A percentile compares a stretch with the other conserved stretches of the same genome.
Conservation (phyloP, 768 basidiomycete genomes). For the Rubroboletus satanas region DNA sequence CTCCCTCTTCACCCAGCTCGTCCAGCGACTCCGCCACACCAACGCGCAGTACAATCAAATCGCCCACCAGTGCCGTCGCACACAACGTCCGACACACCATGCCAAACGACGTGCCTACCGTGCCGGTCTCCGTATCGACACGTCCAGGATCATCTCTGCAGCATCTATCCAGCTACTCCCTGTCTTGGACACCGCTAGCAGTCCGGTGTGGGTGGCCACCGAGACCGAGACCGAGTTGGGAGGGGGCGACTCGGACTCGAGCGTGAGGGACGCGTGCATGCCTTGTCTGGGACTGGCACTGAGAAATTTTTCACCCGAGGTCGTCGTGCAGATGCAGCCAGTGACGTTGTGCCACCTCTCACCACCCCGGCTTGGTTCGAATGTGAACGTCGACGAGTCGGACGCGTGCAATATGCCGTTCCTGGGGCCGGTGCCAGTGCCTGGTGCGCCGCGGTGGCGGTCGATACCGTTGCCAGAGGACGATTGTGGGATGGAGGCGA, state of each 20-base stretch:
- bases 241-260: not conserved
- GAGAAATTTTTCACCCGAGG: not conserved
- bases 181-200: not conserved
- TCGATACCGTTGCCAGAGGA: slow-evolving; percentile 19
- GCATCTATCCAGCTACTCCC: not conserved
- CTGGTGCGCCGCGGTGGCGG: slow-evolving; percentile 24
- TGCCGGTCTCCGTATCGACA: slow-evolving; percentile 45
- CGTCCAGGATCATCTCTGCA: slow-evolving; percentile 35
- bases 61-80: slow-evolving; percentile 37
- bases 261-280: not conserved
- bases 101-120: slow-evolving; percentile 45
- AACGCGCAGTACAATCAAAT: slow-evolving; percentile 40
- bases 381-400: not conserved
- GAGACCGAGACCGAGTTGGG: not conserved
- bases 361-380: not conserved
- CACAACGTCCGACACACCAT: slow-evolving; percentile 38
- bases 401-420: not conserved
- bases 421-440: slow-evolving; percentile 10
- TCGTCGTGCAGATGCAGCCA: not conserved
- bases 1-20: slow-evolving; percentile 34
- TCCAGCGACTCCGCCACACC: slow-evolving; percentile 39
- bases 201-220: not conserved
- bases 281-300: not conserved
- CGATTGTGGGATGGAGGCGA: not conserved
- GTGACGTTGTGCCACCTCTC: not conserved